Percentiles rank a stretch among this genome's conserved stretches.
Conservation (phyloP, 192 early-diverging fungal genomes). For the Physocladia obscura region DNA sequence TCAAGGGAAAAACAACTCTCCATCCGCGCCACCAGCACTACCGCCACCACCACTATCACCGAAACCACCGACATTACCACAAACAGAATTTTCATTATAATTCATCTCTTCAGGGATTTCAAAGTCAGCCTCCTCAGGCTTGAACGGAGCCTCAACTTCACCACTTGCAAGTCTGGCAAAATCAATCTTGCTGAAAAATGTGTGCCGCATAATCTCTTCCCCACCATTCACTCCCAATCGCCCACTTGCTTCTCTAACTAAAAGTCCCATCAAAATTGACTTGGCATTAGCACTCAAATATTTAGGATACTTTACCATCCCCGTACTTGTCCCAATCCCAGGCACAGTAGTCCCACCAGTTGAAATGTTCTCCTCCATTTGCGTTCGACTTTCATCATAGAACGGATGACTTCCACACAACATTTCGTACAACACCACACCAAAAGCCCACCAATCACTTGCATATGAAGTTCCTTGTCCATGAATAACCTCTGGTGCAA, state of each 20-base stretch:
- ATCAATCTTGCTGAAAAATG: constrained; percentile 48
- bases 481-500: constrained; percentile 55
- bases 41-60: too few relatives aligned
- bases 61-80: too few relatives aligned
- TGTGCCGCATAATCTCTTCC: constrained; percentile 41
- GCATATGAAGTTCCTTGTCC: constrained; percentile 44
- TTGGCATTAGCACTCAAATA: constrained; percentile 29
- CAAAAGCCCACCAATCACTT: constrained; percentile 60
- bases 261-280: constrained; percentile 34
- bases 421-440: constrained; percentile 58
- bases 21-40: too few relatives aligned
- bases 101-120: too few relatives aligned
- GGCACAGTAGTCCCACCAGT: constrained; percentile 25
- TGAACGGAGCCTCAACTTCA: constrained; percentile 47
- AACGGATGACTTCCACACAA: constrained; percentile 57
- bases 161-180: constrained; percentile 41
- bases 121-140: too few relatives aligned
- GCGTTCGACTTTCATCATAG: constrained; percentile 41
- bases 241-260: constrained; percentile 34
- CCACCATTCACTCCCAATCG: constrained; percentile 36
- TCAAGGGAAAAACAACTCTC: too few relatives aligned
- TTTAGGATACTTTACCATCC: constrained; percentile 45
- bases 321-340: too few relatives aligned
- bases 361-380: constrained; percentile 48
- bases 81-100: too few relatives aligned